Base-by-base conservation (phyloP, 177 flowering plant genomes). In the Vitis hybrid region DNA sequence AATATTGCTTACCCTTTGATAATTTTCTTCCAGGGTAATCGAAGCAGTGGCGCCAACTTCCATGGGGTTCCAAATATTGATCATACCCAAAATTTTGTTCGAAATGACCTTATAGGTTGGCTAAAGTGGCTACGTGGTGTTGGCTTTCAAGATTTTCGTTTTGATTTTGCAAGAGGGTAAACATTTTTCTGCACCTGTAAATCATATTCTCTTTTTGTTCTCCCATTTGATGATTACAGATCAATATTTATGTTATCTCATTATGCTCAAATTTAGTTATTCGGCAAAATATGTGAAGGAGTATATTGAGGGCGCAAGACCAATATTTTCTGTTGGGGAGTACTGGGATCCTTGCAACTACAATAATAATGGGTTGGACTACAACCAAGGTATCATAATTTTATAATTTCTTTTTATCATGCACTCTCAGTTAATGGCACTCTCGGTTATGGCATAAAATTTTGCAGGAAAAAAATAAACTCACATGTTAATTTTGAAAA, bases 91-190 rank as follows among this genome's bases (percentile, higher is more conserved):
- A 64, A 63, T 49, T 92, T 89, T 88, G 97, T 94, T 29, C 78
- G 95, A 51, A 88, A 87, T 50, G 98, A 92, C 70, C 84, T 94
- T 56, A 81, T 76, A 70, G 75, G 69, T 15, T 94, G 98, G 98
- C 84, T 94, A 53, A 65, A 70, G 45, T 94, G 98, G 98, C 85
- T 94, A 31, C 84, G 89, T n/a, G 65, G 72, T 70, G 83, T 89
- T 72, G 98, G 98, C 16, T 92, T 94, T 77, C 93, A 92, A 76
- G 98, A 94, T 87, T 92, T 92, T 70, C 97, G 98, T 50, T 94
- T 94, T 82, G 98, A 94, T 81, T 94, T 94, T 87, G 98, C 95
- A 29, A 86, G 88, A 81, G 98, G 98, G 97, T 92, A 82, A 76
- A 48, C 9, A 1, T 12, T 29, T 20, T 60, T 51, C 3, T 48